Percentiles rank a stretch among this genome's conserved stretches.
phyloP scores from a whole-genome alignment of 2,329 filamentous ascomycete genomes.

The Didymella exigua region DNA sequence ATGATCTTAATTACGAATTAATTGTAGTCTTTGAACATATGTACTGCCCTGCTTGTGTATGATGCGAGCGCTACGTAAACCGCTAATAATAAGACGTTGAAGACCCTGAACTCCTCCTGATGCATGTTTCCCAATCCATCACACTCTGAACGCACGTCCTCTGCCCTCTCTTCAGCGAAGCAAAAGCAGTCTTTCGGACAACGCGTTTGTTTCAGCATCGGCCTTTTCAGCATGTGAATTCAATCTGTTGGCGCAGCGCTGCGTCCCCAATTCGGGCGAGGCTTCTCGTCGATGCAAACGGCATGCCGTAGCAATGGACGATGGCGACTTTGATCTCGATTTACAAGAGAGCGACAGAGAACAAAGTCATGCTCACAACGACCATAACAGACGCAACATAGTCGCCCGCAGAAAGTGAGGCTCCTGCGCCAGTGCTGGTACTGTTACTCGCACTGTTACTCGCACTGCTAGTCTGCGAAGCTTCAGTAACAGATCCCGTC shows the following conservation, averaged over 20 bases:
- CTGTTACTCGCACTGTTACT: not conserved
- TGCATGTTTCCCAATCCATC: not conserved
- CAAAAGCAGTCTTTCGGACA: too few relatives aligned
- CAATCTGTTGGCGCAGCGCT: not conserved
- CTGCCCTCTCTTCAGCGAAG: too few relatives aligned
- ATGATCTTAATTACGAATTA: conserved; percentile 12
- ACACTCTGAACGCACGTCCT: not conserved
- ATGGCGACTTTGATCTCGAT: not conserved
- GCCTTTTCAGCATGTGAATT: too few relatives aligned
- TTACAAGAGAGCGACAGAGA: conserved; percentile 6
- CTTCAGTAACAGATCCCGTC: conserved; percentile 17
- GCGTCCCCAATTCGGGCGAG: not conserved
- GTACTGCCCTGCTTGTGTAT: not conserved
- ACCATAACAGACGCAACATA: not conserved
- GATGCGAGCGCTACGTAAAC: not conserved
- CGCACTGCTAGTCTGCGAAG: conserved; percentile 16
- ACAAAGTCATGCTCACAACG: conserved; percentile 3
- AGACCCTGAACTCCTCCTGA: not conserved
- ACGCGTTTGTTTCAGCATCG: too few relatives aligned
- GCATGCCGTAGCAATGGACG: not conserved
- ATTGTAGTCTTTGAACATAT: conserved; percentile 1
- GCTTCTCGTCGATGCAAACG: not conserved
- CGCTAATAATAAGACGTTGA: not conserved
- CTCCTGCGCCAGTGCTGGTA: conserved; percentile 7
- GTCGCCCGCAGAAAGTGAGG: not conserved